A percentile compares a stretch with the other conserved stretches of the same genome.
phyloP scores from a whole-genome alignment of 805 yeast genomes.

The Barnettozyma wickerhamii region DNA sequence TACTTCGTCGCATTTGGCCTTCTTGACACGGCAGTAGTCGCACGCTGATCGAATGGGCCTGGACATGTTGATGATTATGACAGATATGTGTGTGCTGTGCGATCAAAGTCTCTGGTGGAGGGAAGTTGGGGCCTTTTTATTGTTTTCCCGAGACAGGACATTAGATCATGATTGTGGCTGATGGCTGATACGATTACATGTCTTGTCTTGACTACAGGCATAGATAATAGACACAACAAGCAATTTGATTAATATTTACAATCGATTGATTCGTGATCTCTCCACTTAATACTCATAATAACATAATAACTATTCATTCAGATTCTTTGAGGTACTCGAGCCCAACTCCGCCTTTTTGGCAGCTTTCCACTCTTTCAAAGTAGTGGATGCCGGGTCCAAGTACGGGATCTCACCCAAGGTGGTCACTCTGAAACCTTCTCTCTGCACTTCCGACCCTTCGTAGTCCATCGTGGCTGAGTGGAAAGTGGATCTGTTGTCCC shows the following conservation, averaged over 20 bases:
- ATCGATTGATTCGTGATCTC: too few relatives aligned
- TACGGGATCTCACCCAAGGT: slow-evolving; percentile 7
- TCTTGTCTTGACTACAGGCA: too few relatives aligned
- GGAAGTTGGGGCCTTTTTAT: too few relatives aligned
- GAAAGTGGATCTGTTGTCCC: slow-evolving; percentile 6
- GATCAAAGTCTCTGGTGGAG: background rate
- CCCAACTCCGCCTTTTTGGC: background rate
- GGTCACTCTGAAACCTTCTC: slow-evolving; percentile 6
- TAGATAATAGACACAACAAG: too few relatives aligned
- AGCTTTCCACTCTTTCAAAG: slow-evolving; percentile 1
- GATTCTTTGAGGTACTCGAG: too few relatives aligned
- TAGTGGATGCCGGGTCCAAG: slow-evolving; percentile 3
- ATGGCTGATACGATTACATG: too few relatives aligned
- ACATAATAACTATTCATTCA: too few relatives aligned
- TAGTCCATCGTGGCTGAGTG: slow-evolving; percentile 8
- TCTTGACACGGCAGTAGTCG: slow-evolving; percentile 56
- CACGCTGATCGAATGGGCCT: slow-evolving; percentile 39
- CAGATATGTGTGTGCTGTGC: too few relatives aligned
- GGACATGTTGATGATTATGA: background rate
- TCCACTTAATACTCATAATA: too few relatives aligned
- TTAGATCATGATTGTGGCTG: too few relatives aligned
- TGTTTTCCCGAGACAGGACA: too few relatives aligned
- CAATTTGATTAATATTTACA: too few relatives aligned
- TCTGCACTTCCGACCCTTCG: slow-evolving; percentile 1
- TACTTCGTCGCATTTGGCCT: slow-evolving; percentile 75